These are phyloP conservation scores for Suaeda aralocaspica DNA, from an alignment of 148 eudicot genomes.

Conservation along the genomic window DNA sequence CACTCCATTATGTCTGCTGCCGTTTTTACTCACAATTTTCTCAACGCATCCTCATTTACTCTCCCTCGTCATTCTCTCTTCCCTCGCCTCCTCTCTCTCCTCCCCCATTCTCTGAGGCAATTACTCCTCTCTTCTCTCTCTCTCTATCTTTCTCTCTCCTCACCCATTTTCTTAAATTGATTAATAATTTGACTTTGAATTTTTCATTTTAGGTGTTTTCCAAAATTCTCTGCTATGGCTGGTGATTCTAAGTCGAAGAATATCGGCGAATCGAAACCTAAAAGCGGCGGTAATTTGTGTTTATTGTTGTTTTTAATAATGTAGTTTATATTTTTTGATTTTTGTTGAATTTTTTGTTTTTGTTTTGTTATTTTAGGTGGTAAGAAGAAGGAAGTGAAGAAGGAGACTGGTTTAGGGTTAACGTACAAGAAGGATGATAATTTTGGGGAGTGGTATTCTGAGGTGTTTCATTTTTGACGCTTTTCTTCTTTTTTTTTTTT, in stretches of 20 bases:
- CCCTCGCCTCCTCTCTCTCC: not conserved
- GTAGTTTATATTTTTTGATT: not conserved
- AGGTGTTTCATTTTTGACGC: conserved; percentile 42
- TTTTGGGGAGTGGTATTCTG: conserved; percentile 99
- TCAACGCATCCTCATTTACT: not conserved
- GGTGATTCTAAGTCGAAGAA: conserved; percentile 8
- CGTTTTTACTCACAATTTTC: not conserved
- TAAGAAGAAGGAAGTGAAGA: conserved; percentile 92
- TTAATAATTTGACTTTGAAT: not conserved
- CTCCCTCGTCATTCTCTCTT: not conserved
- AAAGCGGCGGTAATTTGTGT: conserved; percentile 3
- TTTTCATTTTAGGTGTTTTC: conserved; percentile 2
- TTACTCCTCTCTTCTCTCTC: too few relatives aligned
- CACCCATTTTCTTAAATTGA: not conserved
- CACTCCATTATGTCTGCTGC: conserved; percentile 13
- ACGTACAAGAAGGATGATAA: conserved; percentile 79
- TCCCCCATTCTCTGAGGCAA: not conserved
- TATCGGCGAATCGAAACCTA: too few relatives aligned
- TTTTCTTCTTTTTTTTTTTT: not conserved
- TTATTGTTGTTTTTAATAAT: not conserved
- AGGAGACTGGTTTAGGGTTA: conserved; percentile 91
- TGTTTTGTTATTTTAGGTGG: conserved; percentile 30
- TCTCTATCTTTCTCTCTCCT: not conserved
- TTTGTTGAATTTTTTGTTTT: not conserved
- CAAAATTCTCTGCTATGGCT: conserved; percentile 9